Percentiles rank a stretch among this genome's conserved stretches.
These are phyloP conservation scores for Aciculosporium take DNA, from an alignment of 2,329 filamentous ascomycete genomes.

Conservation along the genomic window DNA sequence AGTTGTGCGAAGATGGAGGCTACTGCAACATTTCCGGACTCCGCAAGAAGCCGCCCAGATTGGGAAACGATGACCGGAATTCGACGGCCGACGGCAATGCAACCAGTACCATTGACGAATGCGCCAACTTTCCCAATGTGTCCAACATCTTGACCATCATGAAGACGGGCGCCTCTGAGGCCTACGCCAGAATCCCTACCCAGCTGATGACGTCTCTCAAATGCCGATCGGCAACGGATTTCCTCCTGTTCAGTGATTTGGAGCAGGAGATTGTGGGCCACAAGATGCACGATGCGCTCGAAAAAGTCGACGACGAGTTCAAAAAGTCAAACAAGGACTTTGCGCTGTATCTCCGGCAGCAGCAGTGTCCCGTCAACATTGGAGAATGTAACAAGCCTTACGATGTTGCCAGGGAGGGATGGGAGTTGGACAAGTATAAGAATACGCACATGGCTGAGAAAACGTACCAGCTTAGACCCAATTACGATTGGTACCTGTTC, in stretches of 20 bases:
- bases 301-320: constrained; percentile 27
- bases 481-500: constrained; percentile 45
- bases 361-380: constrained; percentile 30
- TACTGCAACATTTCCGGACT: constrained; percentile 11
- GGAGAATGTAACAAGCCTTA: constrained; percentile 26
- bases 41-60: constrained; percentile 3
- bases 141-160: constrained; percentile 36
- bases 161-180: constrained; percentile 43
- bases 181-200: constrained; percentile 35
- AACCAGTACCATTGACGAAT: constrained; percentile 15
- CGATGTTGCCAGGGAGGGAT: constrained; percentile 22
- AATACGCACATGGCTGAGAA: constrained; percentile 46
- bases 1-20: constrained; percentile 16
- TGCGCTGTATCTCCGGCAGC: constrained; percentile 30
- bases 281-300: constrained; percentile 31
- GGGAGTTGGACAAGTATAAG: constrained; percentile 48
- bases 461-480: constrained; percentile 32
- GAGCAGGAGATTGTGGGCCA: constrained; percentile 31
- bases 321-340: constrained; percentile 35
- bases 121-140: constrained; percentile 27
- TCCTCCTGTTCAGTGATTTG: constrained; percentile 45
- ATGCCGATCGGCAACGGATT: constrained; percentile 35
- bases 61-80: background rate
- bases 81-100: constrained; percentile 2
- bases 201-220: constrained; percentile 38